Conservation (phyloP, 768 basidiomycete species). For the Mycena polygramma region DNA sequence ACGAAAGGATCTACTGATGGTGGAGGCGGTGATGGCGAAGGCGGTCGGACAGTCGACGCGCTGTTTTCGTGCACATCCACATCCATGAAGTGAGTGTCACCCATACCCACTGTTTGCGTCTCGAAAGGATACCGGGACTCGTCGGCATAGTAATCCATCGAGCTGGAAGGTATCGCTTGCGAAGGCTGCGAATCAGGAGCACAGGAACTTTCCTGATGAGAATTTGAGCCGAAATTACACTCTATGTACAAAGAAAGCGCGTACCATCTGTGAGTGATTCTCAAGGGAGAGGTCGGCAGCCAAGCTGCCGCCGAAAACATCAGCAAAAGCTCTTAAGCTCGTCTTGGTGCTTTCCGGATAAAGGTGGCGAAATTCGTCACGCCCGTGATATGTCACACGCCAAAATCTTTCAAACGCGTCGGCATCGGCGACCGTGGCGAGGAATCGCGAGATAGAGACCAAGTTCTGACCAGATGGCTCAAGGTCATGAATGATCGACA, state of each 20-base stretch:
- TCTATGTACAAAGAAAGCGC: conserved; percentile 19
- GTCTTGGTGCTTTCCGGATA: conserved; percentile 60
- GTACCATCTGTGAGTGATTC: conserved; percentile 54
- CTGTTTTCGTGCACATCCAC: conserved; percentile 19
- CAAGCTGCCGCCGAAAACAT: conserved; percentile 63
- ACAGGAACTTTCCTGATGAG: conserved; percentile 30
- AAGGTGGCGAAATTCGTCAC: conserved; percentile 47
- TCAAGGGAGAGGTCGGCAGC: conserved; percentile 57
- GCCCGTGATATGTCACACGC: conserved; percentile 66
- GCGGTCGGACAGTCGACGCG: conserved; percentile 26
- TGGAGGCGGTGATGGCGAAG: conserved; percentile 12
- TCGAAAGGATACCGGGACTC: conserved; percentile 29
- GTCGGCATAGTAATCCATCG: conserved; percentile 29
- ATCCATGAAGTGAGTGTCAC: conserved; percentile 22
- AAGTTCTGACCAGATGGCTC: conserved; percentile 59
- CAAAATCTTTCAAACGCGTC: conserved; percentile 70
- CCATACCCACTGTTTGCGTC: conserved; percentile 22
- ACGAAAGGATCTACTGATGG: not conserved
- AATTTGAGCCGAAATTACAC: not conserved
- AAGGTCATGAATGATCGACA: conserved; percentile 53
- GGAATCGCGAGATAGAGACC: conserved; percentile 56
- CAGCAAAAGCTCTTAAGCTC: conserved; percentile 60
- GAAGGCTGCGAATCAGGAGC: conserved; percentile 50
- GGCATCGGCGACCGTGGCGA: conserved; percentile 66
- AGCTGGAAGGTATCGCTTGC: conserved; percentile 17